A percentile compares a stretch with the other conserved stretches of the same genome.
phyloP scores from a whole-genome alignment of 768 basidiomycete species.

The Crassisporium funariophilum region DNA sequence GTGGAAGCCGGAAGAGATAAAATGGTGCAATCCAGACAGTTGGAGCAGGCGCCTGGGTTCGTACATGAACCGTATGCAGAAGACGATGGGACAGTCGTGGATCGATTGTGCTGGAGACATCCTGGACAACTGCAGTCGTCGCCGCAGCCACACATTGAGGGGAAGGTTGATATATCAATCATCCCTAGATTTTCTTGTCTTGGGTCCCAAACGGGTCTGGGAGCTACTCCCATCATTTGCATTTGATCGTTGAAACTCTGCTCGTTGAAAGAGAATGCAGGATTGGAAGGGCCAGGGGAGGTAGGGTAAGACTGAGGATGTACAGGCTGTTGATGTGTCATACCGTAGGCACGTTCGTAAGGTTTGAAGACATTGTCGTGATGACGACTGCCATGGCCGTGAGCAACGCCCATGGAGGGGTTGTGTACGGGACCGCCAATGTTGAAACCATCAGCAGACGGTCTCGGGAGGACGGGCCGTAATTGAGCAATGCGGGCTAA shows the following conservation, averaged over 20 bases:
- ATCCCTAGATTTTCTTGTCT: conserved; percentile 16
- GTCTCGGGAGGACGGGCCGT: conserved; percentile 72
- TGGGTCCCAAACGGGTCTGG: conserved; percentile 23
- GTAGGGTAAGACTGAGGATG: conserved; percentile 27
- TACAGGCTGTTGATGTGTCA: conserved; percentile 31
- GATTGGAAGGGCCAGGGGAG: conserved; percentile 19
- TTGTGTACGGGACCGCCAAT: conserved; percentile 45
- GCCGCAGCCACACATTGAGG: conserved; percentile 64
- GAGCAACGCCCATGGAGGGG: conserved; percentile 47
- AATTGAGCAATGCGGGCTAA: conserved; percentile 64
- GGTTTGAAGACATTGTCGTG: conserved; percentile 65
- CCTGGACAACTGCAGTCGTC: conserved; percentile 66
- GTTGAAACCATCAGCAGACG: conserved; percentile 27
- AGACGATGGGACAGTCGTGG: conserved; percentile 33
- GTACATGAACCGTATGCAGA: conserved; percentile 39
- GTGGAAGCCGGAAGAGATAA: conserved; percentile 45
- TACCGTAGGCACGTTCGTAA: conserved; percentile 68
- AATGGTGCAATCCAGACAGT: conserved; percentile 68
- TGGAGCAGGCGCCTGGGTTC: conserved; percentile 38
- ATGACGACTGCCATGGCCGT: conserved; percentile 44
- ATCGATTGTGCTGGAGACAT: conserved; percentile 55
- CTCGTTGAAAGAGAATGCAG: conserved; percentile 22
- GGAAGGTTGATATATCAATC: conserved; percentile 32
- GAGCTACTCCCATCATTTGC: conserved; percentile 34
- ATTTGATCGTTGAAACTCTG: conserved; percentile 28